Conservation (phyloP, 805 yeast genomes). For the Wickerhamomyces ciferrii region DNA sequence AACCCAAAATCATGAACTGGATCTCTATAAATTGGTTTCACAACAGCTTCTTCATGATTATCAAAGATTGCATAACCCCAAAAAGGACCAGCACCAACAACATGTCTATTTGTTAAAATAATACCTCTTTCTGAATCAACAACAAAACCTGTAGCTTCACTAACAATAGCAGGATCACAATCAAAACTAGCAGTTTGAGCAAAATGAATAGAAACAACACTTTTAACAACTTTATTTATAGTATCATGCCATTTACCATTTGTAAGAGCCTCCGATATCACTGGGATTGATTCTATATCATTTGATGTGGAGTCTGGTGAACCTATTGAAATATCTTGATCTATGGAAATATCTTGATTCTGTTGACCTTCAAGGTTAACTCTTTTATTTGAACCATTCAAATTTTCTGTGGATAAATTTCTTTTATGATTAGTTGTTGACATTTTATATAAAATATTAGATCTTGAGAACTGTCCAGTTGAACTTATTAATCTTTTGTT, state of each 20-base stretch:
- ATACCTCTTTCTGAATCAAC: constrained; percentile 81
- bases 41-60: constrained; percentile 90
- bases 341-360: constrained; percentile 3
- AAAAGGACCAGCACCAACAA: constrained; percentile 94
- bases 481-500: no score
- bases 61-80: constrained; percentile 89
- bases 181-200: constrained; percentile 85
- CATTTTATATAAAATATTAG: background rate
- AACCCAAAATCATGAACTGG: constrained; percentile 96
- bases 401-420: background rate
- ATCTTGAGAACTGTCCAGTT: background rate
- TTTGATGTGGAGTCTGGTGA: background rate
- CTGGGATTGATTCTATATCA: background rate
- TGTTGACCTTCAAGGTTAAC: background rate
- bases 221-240: constrained; percentile 72
- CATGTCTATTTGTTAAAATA: constrained; percentile 89
- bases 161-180: constrained; percentile 71
- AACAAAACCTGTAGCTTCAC: constrained; percentile 95
- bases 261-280: constrained; percentile 10
- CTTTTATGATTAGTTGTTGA: background rate
- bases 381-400: background rate
- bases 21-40: constrained; percentile 81
- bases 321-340: background rate
- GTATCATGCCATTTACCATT: constrained; percentile 70
- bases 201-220: constrained; percentile 87